Conservation (phyloP, 75 land plant genomes). For the Cupressus sempervirens region DNA sequence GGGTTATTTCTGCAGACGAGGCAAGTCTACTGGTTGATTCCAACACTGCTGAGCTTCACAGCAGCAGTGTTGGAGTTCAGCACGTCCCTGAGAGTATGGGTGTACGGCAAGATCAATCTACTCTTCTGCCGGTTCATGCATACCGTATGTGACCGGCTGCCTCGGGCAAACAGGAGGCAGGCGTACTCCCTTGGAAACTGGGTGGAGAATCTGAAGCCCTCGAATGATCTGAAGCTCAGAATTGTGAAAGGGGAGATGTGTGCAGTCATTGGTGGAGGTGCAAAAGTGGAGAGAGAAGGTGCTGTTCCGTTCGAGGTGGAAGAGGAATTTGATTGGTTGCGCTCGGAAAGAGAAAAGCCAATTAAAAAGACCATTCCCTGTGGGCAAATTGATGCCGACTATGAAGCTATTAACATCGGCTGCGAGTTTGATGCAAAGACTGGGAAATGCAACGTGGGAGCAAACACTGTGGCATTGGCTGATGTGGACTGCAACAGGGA, state of each 20-base stretch:
- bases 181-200: not conserved
- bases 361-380: not conserved
- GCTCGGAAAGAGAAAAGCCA: too few relatives aligned
- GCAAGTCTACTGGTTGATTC: not conserved
- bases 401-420: not conserved
- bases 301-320: not conserved
- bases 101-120: not conserved
- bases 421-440: not conserved
- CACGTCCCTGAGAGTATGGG: not conserved
- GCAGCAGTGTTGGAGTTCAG: not conserved
- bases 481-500: not conserved
- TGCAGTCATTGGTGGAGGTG: slow-evolving; percentile 1
- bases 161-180: not conserved
- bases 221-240: not conserved
- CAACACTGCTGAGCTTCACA: not conserved
- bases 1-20: not conserved
- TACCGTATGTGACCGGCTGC: not conserved
- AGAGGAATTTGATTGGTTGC: not conserved
- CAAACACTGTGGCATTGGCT: not conserved
- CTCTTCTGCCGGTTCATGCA: not conserved
- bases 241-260: not conserved
- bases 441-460: not conserved
- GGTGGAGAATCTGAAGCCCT: slow-evolving; percentile 1
- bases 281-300: not conserved
- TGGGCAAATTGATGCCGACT: not conserved